Conservation (phyloP, 1,139 yeast genomes). For the Protomyces inouyei region DNA sequence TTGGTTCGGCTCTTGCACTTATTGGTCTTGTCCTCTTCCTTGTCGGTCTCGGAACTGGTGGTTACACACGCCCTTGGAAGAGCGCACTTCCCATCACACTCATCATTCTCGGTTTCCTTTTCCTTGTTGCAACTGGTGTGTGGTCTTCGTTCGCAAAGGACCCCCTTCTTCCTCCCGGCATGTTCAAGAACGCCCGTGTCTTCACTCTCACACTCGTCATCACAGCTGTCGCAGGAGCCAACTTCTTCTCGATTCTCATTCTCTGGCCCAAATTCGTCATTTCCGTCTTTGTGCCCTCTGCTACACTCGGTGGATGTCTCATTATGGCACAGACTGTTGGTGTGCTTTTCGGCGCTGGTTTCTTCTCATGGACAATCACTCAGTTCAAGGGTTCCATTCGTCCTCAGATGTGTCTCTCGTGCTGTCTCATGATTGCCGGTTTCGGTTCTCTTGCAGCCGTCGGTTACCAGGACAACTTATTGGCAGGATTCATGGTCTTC, state of each 20-base stretch:
- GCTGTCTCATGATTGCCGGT: slow-evolving; percentile 17
- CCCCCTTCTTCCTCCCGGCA: slow-evolving; percentile 16
- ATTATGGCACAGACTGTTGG: slow-evolving; percentile 23
- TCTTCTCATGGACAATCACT: slow-evolving; percentile 23
- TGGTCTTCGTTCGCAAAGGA: slow-evolving; percentile 10
- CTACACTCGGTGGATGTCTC: slow-evolving; percentile 10
- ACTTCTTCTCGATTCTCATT: slow-evolving; percentile 20
- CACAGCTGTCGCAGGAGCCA: slow-evolving; percentile 25
- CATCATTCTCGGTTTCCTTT: slow-evolving; percentile 4
- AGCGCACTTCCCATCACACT: slow-evolving; percentile 6
- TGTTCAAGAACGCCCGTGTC: slow-evolving; percentile 24
- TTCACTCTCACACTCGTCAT: slow-evolving; percentile 17
- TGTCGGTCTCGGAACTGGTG: slow-evolving; percentile 21
- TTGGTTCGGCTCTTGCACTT: slow-evolving; percentile 9
- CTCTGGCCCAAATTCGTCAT: slow-evolving; percentile 20
- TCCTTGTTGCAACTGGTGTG: slow-evolving; percentile 4
- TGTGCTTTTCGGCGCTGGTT: slow-evolving; percentile 20
- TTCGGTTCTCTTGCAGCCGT: slow-evolving; percentile 17
- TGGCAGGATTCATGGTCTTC: slow-evolving; percentile 15
- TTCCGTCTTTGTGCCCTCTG: slow-evolving; percentile 3
- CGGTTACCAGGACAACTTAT: neutral
- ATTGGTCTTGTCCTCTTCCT: slow-evolving; percentile 20
- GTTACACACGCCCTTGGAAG: slow-evolving; percentile 22
- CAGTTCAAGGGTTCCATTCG: slow-evolving; percentile 23
- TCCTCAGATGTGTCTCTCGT: slow-evolving; percentile 15